phyloP scores from a whole-genome alignment of 164 flowering plant genomes.

The Vitis labrusca region DNA sequence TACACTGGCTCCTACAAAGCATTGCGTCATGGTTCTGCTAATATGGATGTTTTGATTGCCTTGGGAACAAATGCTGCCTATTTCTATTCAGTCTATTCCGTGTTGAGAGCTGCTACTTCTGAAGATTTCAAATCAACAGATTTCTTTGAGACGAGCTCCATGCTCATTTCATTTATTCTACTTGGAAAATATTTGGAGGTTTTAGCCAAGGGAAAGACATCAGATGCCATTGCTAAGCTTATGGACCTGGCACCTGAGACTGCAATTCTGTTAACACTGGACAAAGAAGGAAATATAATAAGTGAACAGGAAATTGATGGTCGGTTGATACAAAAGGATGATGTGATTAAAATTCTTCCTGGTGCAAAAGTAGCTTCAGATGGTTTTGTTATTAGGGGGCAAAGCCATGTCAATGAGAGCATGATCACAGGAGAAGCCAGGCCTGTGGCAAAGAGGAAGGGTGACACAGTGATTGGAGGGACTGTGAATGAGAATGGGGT shows the following conservation, averaged over 20 bases:
- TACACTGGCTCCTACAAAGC: constrained; percentile 80
- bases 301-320: constrained; percentile 75
- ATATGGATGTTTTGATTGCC: constrained; percentile 94
- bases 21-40: constrained; percentile 71
- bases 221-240: constrained; percentile 88
- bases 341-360: constrained; percentile 74
- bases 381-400: constrained; percentile 82
- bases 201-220: constrained; percentile 86
- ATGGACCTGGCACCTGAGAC: constrained; percentile 81
- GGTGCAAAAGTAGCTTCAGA: constrained; percentile 90
- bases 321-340: constrained; percentile 73
- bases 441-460: constrained; percentile 75
- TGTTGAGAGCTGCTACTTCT: constrained; percentile 66
- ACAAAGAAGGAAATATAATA: constrained; percentile 57
- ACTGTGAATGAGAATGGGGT: constrained; percentile 86
- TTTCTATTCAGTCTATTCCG: constrained; percentile 76
- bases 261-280: constrained; percentile 58
- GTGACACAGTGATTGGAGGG: constrained; percentile 87
- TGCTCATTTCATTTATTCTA: constrained; percentile 87
- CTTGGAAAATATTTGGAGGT: constrained; percentile 88
- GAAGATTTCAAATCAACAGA: constrained; percentile 52
- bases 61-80: constrained; percentile 92
- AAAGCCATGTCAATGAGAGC: constrained; percentile 93
- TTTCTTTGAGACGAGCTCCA: constrained; percentile 94
- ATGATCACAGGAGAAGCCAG: constrained; percentile 91